Base-by-base conservation (phyloP, 2,329 filamentous ascomycete species). In the Bipolaris gigantea region DNA sequence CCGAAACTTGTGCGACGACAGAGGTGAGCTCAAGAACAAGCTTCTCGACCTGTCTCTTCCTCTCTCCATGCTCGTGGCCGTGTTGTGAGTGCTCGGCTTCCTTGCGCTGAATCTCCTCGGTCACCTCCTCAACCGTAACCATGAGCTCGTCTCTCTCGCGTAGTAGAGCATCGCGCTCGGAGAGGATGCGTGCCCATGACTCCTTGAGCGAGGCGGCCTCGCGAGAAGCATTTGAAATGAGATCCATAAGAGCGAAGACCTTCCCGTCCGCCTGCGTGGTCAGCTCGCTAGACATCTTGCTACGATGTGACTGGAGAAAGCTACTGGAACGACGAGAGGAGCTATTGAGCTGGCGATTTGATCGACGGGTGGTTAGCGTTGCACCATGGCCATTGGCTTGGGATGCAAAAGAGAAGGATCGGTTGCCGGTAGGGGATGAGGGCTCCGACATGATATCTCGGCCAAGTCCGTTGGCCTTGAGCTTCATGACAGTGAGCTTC, bases 171-270 rank as follows among this genome's bases (percentile, higher is more conserved):
- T 68, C 65, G n/a, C 65, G 65, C 56, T 68, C 64, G 25, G 64
- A 60, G 25, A 65, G 57, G 25, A 67, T 68, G 23, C 59, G 59
- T 42, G 60, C 49, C 64, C 64, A 68, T 15, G 56, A 60, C 47
- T 68, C 65, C 23, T 68, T 68, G 10, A 68, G 33, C 0, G 63
- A 67, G 4, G 60, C 58, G 27, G 63, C 63, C 46, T 65, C 60
- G 16, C 64, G 56, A 10, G 64, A 67, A 11, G 63, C 62, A 25
- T 55, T 63, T 9, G 64, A 62, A 57, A 67, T 69, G 10, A 66
- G 63, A 15, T 69, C 64, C 57, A 69, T 66, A 15, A 69, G 41
- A n/a, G 64, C 59, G 43, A 67, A 66, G 52, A 69, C 66, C 44
- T 66, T 66, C 10, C 60, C 57, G 36, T 67, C 62, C 3, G 66